Base-by-base conservation (phyloP, 1,284 basidiomycete genomes). In the Leccinum brunneo-olivaceum region DNA sequence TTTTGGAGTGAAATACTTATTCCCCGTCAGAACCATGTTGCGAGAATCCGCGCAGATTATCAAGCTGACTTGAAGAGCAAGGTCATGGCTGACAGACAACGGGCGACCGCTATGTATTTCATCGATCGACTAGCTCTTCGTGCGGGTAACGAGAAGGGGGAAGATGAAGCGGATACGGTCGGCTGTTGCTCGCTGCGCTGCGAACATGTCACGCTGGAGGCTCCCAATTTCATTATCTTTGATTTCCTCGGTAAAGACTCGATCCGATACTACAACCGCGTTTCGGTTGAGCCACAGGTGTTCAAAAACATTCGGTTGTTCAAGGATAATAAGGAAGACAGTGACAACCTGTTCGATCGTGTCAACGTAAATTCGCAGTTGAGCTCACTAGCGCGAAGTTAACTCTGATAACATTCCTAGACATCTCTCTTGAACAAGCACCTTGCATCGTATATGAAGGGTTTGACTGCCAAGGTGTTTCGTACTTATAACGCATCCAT, bases 191-290 rank as follows among this genome's bases (percentile, higher is more conserved):
- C 93, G 12, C 68, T 98, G 40, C 89, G 92, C 19, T 93, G 85
- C 64, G 91, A 97, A 64, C 93, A 98, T 63, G 83, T 98, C 58
- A 96, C 92, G 4, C 72, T 96, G 41, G 80, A 88, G 55, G 81
- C 83, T 10, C 91, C 92, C 8, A 83, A 88, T 68, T 78, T 75
- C 57, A 81, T 97, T 60, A 73, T 89, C 47, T 94, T 98, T 66
- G 93, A 97, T 66, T 98, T 97, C 71, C 73, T 97, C 45, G 93
- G 93, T 68, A 98, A 98, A 73, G 93, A 98, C 62, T 96, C 92
- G 43, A 97, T 98, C 62, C 80, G 94, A 34, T 98, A 94, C 70
- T 90, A 89, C 65, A 92, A 95, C 60, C 81, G 82, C 47, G 90
- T 95, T 42, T 70, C 81, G 45, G 90, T 97, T 49, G 87, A 91